Evolutionary conservation across 2,329 filamentous ascomycete species (phyloP).

Genomic region (Diaporthe batatas): DNA sequence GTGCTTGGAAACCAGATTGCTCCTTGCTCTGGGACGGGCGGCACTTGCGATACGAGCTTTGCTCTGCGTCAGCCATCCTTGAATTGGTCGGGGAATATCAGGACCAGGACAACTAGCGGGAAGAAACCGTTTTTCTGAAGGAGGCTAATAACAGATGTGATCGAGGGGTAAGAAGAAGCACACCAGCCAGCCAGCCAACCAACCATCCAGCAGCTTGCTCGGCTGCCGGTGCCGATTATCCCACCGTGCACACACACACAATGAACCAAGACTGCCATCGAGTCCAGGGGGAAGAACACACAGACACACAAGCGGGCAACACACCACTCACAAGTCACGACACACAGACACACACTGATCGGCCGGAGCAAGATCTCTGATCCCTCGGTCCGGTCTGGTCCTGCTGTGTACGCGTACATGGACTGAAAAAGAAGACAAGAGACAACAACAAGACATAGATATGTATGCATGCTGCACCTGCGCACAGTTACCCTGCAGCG

Average conservation of each 20-base stretch:
- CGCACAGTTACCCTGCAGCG: conserved; percentile 9
- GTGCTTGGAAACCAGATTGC: conserved; percentile 27
- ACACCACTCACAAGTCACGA: too few species aligned
- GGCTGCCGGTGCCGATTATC: conserved; percentile 28
- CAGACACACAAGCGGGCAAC: background rate
- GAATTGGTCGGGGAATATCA: background rate
- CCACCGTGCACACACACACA: conserved; percentile 1
- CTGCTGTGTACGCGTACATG: background rate
- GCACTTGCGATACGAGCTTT: conserved; percentile 36
- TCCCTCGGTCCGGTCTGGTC: background rate
- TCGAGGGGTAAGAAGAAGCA: background rate
- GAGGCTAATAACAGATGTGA: background rate
- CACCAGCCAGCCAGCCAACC: background rate
- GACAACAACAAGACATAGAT: background rate
- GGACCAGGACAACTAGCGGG: background rate
- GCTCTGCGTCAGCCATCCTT: conserved; percentile 8
- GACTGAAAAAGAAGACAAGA: background rate
- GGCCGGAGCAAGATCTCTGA: conserved; percentile 22
- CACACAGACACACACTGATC: conserved; percentile 29
- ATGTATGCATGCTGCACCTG: conserved; percentile 14
- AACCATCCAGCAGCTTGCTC: background rate
- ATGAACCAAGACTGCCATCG: background rate
- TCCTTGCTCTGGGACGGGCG: conserved; percentile 1
- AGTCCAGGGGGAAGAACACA: background rate
- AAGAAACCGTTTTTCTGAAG: conserved; percentile 18